Evolutionary conservation across 176 grass and related monocot genomes (phyloP), one percentile per base, ranked within the genome.

Genomic region (Cenchrus americanus): DNA sequence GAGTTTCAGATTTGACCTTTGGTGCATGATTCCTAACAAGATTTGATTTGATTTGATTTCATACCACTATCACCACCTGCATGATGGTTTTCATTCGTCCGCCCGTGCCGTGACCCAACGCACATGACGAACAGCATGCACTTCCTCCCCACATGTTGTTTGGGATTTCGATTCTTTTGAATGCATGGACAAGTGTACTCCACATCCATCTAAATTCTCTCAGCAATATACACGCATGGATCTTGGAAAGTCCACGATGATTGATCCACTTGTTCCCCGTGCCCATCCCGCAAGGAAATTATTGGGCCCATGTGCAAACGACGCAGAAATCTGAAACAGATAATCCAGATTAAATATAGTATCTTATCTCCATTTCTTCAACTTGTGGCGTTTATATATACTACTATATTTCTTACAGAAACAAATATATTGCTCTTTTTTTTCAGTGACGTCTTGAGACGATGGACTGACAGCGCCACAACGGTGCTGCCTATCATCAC

Each of bases 401-500:
- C 7, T 26, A 44, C 7, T 44, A 18, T 63, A 63, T 27, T 21
- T 62, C 54, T 11, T 70, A 6, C 19, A 44, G 41, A 47, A 23
- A 44, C 27, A 47, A 23, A 80, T 27, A 3, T 7, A n/a, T 17
- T 76, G 0, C 8, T 82, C 6, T 15, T 43, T 18, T n/a, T n/a
- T 66, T 86, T 75, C 88, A 92, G 92, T 43, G 80, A 83, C 0
- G 86, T 97, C 41, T 80, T 97, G 78, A 23, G 1, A 51, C 5
- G 5, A 50, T 97, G 92, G 94, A 61, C 34, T 11, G 90, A 97
- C 55, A 85, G 77, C 13, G 66, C 88, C 71, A 37, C 77, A 1
- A 97, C 92, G 0, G 78, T 97, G 18, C 47, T 97, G 69, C 92
- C 94, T 11, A 90, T 89, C 10, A 80, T 97, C 66, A 80, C 43